phyloP scores from a whole-genome alignment of 192 early-diverging fungal genomes.

The Pilaira anomala region DNA sequence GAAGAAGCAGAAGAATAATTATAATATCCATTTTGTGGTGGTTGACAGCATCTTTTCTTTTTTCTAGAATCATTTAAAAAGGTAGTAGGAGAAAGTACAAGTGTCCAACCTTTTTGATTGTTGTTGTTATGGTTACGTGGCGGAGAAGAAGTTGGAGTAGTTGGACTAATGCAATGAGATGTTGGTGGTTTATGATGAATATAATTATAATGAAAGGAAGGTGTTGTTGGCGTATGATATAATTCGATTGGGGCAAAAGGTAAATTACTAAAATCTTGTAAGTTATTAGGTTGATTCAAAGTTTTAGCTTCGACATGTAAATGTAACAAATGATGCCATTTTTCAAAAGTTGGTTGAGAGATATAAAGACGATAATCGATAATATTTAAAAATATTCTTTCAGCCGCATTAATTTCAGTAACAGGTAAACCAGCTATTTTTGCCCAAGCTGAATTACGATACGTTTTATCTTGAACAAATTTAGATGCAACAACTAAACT shows the following conservation, averaged over 20 bases:
- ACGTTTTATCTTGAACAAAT: constrained; percentile 83
- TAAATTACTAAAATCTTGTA: constrained; percentile 8
- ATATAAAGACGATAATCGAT: constrained; percentile 81
- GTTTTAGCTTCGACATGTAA: constrained; percentile 24
- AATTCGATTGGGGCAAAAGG: neutral
- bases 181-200: too few relatives aligned
- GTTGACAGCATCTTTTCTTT: constrained; percentile 2
- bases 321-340: constrained; percentile 35
- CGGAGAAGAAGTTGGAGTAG: too few relatives aligned
- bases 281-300: constrained; percentile 14
- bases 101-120: neutral
- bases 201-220: too few relatives aligned
- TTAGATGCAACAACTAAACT: constrained; percentile 89
- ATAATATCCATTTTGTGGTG: too few relatives aligned
- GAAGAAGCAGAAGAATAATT: too few relatives aligned
- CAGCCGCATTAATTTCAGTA: constrained; percentile 79
- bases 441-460: constrained; percentile 88
- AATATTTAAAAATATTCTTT: constrained; percentile 74
- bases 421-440: constrained; percentile 83
- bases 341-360: constrained; percentile 30
- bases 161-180: too few relatives aligned
- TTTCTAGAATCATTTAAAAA: constrained; percentile 2
- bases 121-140: neutral
- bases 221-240: neutral
- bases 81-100: constrained; percentile 3